Conservation (phyloP, 768 basidiomycete genomes). For the Termitomyces sp. region DNA sequence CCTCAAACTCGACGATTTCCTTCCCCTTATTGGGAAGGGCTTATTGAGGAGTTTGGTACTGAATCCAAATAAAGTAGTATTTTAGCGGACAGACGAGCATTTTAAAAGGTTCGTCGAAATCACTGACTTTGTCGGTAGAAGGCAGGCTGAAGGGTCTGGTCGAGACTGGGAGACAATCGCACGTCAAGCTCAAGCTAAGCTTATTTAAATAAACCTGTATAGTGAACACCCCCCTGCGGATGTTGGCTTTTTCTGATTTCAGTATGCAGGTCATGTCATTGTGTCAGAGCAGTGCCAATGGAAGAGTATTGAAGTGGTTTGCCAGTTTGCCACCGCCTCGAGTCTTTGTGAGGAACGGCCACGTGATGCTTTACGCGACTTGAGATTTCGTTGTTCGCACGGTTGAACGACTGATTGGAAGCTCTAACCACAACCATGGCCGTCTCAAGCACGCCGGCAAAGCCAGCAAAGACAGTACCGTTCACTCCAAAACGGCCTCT, state of each 20-base stretch:
- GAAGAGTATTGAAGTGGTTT: too few relatives aligned
- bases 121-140: too few relatives aligned
- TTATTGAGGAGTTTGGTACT: background rate
- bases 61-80: background rate
- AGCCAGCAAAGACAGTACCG: conserved; percentile 37
- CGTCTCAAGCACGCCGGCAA: conserved; percentile 33
- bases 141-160: too few relatives aligned
- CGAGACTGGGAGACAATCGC: too few relatives aligned
- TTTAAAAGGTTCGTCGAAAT: too few relatives aligned
- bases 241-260: too few relatives aligned
- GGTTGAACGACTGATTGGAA: conserved; percentile 13
- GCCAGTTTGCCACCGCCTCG: background rate
- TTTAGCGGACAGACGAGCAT: too few relatives aligned
- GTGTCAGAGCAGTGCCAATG: too few relatives aligned
- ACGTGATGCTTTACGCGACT: conserved; percentile 14
- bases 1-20: background rate
- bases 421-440: conserved; percentile 13
- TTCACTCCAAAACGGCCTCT: conserved; percentile 59
- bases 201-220: too few relatives aligned
- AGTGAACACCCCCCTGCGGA: too few relatives aligned
- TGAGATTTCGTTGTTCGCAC: conserved; percentile 12
- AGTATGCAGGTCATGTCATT: too few relatives aligned
- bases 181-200: too few relatives aligned
- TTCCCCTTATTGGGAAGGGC: background rate
- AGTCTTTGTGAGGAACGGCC: conserved; percentile 8